A percentile compares a stretch with the other conserved stretches of the same genome.
phyloP scores from a whole-genome alignment of 768 basidiomycete genomes.

The Termitomyces sp. region DNA sequence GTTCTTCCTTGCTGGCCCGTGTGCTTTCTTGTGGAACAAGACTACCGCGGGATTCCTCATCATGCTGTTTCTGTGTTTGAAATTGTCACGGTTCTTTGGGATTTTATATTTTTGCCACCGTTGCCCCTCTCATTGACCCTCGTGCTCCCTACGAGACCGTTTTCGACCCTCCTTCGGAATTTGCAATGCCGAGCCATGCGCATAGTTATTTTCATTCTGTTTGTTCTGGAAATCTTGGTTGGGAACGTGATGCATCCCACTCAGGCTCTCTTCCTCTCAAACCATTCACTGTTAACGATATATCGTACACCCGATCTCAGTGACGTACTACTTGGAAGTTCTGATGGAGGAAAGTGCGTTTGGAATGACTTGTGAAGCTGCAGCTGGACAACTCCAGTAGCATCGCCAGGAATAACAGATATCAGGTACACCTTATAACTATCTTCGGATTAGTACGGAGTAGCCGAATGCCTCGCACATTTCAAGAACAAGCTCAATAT shows the following conservation, averaged over 20 bases:
- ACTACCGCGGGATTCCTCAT: not conserved
- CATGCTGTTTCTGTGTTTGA: no score
- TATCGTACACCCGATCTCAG: not conserved
- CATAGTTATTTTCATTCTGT: not conserved
- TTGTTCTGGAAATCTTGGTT: not conserved
- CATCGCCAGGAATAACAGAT: no score
- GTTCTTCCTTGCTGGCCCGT: slow-evolving; percentile 3
- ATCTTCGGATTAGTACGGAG: not conserved
- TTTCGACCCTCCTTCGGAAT: not conserved
- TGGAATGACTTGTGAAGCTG: not conserved
- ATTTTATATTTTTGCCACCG: not conserved
- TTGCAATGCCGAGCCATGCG: not conserved
- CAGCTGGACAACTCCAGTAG: no score
- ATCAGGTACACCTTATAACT: not conserved
- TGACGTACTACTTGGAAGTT: not conserved
- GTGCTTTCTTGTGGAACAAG: not conserved
- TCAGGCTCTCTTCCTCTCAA: not conserved
- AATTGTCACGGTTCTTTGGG: not conserved
- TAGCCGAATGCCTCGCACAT: no score
- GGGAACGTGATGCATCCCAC: not conserved
- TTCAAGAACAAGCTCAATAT: no score
- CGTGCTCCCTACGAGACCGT: slow-evolving; percentile 3
- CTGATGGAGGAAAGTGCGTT: not conserved
- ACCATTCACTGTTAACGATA: not conserved
- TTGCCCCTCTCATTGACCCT: slow-evolving; percentile 2